These are phyloP conservation scores for Epichloe scottii DNA, from an alignment of 2,329 filamentous ascomycete species.

Conservation along the genomic window DNA sequence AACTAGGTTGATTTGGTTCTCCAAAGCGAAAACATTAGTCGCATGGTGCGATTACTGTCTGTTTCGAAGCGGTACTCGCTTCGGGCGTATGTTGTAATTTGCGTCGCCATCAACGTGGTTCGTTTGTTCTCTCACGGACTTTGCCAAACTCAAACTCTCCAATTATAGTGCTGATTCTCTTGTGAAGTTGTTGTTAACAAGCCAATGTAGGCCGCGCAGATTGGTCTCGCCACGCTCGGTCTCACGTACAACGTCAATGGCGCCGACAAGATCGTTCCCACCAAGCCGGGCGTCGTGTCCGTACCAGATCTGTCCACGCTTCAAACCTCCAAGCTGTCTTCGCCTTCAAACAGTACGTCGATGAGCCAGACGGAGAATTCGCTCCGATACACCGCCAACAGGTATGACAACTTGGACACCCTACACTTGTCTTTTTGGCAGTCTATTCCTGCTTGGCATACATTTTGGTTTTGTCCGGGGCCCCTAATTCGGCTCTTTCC, in stretches of 20 bases:
- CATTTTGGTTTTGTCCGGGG: too few relatives aligned
- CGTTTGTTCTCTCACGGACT: not conserved
- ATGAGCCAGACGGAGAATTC: slow-evolving; percentile 15
- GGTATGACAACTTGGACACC: slow-evolving; percentile 10
- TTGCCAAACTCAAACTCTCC: not conserved
- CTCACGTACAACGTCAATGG: slow-evolving; percentile 30
- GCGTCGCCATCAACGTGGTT: slow-evolving; percentile 14
- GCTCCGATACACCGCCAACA: slow-evolving; percentile 30
- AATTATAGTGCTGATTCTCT: too few relatives aligned
- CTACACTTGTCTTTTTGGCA: too few relatives aligned
- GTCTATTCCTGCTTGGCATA: too few relatives aligned
- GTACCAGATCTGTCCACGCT: slow-evolving; percentile 25
- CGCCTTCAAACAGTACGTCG: slow-evolving; percentile 1
- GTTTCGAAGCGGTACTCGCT: slow-evolving; percentile 9
- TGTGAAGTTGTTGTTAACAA: not conserved
- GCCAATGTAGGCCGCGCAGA: slow-evolving; percentile 23
- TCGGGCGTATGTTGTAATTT: slow-evolving; percentile 11
- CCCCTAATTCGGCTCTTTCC: not conserved
- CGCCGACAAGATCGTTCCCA: slow-evolving; percentile 20
- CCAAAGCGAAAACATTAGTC: slow-evolving; percentile 14
- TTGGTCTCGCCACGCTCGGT: slow-evolving; percentile 28
- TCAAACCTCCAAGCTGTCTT: slow-evolving; percentile 17
- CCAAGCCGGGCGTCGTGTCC: slow-evolving; percentile 21
- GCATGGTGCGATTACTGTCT: slow-evolving; percentile 10
- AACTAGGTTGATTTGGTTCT: slow-evolving; percentile 11